Evolutionary conservation across 768 basidiomycete genomes (phyloP).

Genomic region (Dictyophora rubrovolvata): DNA sequence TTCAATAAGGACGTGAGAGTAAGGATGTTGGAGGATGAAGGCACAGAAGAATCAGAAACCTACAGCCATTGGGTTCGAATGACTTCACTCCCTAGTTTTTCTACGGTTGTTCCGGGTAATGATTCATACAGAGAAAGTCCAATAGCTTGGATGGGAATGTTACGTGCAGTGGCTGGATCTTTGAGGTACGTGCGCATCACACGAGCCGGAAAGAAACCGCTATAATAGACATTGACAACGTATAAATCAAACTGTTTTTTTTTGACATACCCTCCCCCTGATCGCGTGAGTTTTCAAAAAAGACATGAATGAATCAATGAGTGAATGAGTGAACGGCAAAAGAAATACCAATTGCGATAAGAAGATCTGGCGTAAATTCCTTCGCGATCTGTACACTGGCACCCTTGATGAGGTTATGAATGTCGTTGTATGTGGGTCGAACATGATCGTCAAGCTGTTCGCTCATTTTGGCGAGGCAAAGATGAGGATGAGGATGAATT

Average conservation of each 20-base stretch:
- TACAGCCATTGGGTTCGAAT: conserved; percentile 96
- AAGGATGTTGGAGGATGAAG: background rate
- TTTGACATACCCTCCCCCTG: conserved; percentile 71
- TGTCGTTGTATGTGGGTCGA: conserved; percentile 81
- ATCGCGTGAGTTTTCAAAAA: background rate
- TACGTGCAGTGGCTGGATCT: conserved; percentile 53
- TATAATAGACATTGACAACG: conserved; percentile 22
- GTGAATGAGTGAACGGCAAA: background rate
- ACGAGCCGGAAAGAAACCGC: conserved; percentile 93
- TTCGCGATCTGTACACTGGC: conserved; percentile 56
- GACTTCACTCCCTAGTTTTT: conserved; percentile 75
- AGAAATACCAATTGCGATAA: conserved; percentile 66
- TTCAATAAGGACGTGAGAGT: background rate
- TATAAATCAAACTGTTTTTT: conserved; percentile 12
- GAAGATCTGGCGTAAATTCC: conserved; percentile 77
- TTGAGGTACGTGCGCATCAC: conserved; percentile 88
- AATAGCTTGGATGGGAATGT: conserved; percentile 91
- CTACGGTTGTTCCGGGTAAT: conserved; percentile 60
- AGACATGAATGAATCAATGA: background rate
- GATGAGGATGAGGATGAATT: background rate
- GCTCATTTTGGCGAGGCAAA: background rate
- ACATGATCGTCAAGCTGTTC: conserved; percentile 35
- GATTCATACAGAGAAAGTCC: conserved; percentile 93
- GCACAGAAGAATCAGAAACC: conserved; percentile 20
- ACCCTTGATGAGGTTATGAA: conserved; percentile 77